These are phyloP conservation scores for Fusarium drepaniforme DNA, from an alignment of 2,329 filamentous ascomycete species.

Conservation along the genomic window DNA sequence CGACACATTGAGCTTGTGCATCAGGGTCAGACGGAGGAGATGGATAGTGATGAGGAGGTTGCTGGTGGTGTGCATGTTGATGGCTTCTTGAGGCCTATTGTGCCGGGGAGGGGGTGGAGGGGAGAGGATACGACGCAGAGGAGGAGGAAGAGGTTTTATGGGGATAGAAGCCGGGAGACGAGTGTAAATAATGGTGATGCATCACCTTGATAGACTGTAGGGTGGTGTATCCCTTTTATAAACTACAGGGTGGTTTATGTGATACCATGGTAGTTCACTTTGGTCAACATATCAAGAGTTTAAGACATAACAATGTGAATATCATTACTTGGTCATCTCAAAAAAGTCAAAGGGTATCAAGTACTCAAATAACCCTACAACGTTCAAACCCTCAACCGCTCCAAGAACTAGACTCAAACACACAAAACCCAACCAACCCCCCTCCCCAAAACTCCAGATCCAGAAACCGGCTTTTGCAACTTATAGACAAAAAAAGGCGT, in stretches of 20 bases:
- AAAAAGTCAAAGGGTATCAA: slow-evolving; percentile 50
- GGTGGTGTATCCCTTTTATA: background rate
- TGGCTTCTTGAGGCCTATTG: slow-evolving; percentile 72
- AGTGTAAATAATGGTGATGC: slow-evolving; percentile 24
- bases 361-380: slow-evolving; percentile 48
- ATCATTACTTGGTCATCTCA: slow-evolving; percentile 34
- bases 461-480: slow-evolving; percentile 5
- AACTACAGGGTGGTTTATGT: background rate
- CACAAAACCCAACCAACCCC: slow-evolving; percentile 5
- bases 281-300: background rate
- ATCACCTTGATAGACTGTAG: slow-evolving; percentile 16
- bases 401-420: slow-evolving; percentile 21
- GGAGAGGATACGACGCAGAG: slow-evolving; percentile 48
- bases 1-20: slow-evolving; percentile 56
- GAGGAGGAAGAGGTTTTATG: slow-evolving; percentile 46
- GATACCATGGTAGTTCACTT: background rate
- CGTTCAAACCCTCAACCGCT: slow-evolving; percentile 26
- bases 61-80: slow-evolving; percentile 75
- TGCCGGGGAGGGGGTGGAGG: slow-evolving; percentile 61
- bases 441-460: slow-evolving; percentile 32
- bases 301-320: slow-evolving; percentile 19
- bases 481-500: slow-evolving; percentile 1
- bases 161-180: slow-evolving; percentile 32
- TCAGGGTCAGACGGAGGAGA: slow-evolving; percentile 50
- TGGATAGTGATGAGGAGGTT: slow-evolving; percentile 65